These are phyloP conservation scores for Porogramme epimiltina DNA, from an alignment of 1,284 basidiomycete species.

Conservation along the genomic window DNA sequence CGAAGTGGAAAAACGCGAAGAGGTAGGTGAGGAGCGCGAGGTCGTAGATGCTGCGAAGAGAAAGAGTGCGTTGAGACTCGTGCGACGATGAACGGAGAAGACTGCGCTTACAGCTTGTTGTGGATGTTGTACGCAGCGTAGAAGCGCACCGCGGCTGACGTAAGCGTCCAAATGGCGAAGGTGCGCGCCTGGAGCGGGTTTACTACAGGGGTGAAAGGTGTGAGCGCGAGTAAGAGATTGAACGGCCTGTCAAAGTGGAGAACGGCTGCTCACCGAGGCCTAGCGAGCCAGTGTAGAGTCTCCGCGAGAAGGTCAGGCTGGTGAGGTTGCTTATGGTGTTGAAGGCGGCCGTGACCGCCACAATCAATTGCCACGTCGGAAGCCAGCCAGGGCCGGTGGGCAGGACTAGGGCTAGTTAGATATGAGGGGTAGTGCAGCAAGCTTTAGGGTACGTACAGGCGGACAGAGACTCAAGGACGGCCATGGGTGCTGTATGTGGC, in stretches of 20 bases:
- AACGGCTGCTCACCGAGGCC: constrained; percentile 18
- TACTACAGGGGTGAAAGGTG: constrained; percentile 49
- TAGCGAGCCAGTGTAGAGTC: constrained; percentile 71
- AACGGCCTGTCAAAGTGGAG: background rate
- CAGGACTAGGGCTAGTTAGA: background rate
- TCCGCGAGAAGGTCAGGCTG: constrained; percentile 76
- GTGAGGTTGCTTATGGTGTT: constrained; percentile 85
- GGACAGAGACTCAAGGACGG: constrained; percentile 13
- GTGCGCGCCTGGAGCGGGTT: constrained; percentile 84
- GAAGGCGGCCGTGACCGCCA: constrained; percentile 76
- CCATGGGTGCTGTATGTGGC: constrained; percentile 2
- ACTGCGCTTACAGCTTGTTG: constrained; percentile 65
- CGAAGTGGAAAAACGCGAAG: constrained; percentile 89
- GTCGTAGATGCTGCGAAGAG: constrained; percentile 78
- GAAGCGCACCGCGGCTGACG: constrained; percentile 76
- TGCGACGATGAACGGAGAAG: constrained; percentile 10
- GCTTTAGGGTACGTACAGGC: constrained; percentile 12
- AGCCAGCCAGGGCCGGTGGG: constrained; percentile 59
- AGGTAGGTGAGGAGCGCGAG: constrained; percentile 87
- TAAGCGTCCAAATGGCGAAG: constrained; percentile 88
- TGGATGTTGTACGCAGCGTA: constrained; percentile 90
- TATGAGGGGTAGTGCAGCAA: background rate
- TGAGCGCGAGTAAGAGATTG: background rate
- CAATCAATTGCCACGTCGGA: constrained; percentile 85
- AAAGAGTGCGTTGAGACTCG: background rate